These are phyloP conservation scores for Ophiocordyceps unilateralis DNA, from an alignment of 2,329 filamentous ascomycete species.

Conservation along the genomic window DNA sequence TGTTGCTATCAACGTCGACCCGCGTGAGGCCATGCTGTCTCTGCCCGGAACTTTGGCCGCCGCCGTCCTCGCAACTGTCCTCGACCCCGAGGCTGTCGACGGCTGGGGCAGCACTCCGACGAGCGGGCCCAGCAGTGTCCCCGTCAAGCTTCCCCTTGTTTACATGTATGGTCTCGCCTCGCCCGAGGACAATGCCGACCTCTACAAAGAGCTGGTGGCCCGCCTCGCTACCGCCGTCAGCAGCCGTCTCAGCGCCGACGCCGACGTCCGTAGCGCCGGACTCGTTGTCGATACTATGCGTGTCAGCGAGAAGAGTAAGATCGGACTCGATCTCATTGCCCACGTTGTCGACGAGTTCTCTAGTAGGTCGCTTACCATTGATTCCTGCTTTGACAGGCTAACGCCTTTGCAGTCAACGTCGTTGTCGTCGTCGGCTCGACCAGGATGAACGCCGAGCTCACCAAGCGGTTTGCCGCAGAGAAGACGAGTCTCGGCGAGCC, in stretches of 20 bases:
- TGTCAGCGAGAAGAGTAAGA: slow-evolving; percentile 45
- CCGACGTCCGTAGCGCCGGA: slow-evolving; percentile 52
- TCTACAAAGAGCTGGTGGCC: slow-evolving; percentile 60
- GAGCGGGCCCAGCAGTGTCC: slow-evolving; percentile 72
- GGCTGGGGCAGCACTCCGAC: slow-evolving; percentile 85
- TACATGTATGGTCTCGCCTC: slow-evolving; percentile 69
- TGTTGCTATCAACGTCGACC: slow-evolving; percentile 70
- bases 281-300: slow-evolving; percentile 76
- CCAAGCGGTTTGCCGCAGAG: slow-evolving; percentile 44
- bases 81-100: slow-evolving; percentile 65
- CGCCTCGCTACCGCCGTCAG: slow-evolving; percentile 65
- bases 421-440: slow-evolving; percentile 72
- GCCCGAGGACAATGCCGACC: slow-evolving; percentile 51
- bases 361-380: slow-evolving; percentile 12
- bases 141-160: slow-evolving; percentile 80
- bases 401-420: slow-evolving; percentile 46
- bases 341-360: slow-evolving; percentile 51
- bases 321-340: slow-evolving; percentile 57
- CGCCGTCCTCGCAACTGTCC: slow-evolving; percentile 68
- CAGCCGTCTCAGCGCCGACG: slow-evolving; percentile 61
- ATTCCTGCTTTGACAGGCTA: slow-evolving; percentile 21
- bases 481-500: slow-evolving; percentile 43
- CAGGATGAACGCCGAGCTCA: slow-evolving; percentile 56
- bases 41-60: slow-evolving; percentile 72
- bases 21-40: slow-evolving; percentile 60